These are phyloP conservation scores for Penstemon davidsonii DNA, from an alignment of 257 asterid species.

Conservation along the genomic window DNA sequence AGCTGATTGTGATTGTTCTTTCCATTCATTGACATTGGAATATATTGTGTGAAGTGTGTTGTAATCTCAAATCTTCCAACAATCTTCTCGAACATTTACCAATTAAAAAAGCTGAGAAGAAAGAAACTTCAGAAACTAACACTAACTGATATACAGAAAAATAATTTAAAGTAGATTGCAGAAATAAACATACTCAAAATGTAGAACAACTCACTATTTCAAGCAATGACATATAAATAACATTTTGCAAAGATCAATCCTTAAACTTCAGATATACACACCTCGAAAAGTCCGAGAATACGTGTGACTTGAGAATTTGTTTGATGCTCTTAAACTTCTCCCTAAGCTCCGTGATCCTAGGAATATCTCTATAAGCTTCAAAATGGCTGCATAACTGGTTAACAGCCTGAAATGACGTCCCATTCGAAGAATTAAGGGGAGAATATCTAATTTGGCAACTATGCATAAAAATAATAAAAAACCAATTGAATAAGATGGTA, in stretches of 20 bases:
- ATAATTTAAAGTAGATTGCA: constrained; percentile 2
- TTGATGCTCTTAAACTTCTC: constrained; percentile 93
- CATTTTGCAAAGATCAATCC: too few relatives aligned
- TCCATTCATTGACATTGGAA: too few relatives aligned
- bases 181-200: constrained; percentile 1
- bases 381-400: constrained; percentile 95
- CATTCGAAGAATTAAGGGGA: constrained; percentile 26
- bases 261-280: constrained; percentile 32
- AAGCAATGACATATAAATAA: constrained; percentile 5
- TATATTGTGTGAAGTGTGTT: too few relatives aligned
- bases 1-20: too few relatives aligned
- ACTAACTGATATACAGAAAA: too few relatives aligned
- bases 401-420: constrained; percentile 73
- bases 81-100: not conserved
- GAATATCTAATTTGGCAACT: too few relatives aligned
- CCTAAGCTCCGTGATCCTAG: constrained; percentile 88
- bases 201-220: constrained; percentile 1
- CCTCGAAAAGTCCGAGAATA: constrained; percentile 99
- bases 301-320: constrained; percentile 89
- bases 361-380: constrained; percentile 93
- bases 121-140: not conserved
- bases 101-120: not conserved
- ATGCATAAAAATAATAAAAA: too few relatives aligned
- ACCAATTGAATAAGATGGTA: too few relatives aligned
- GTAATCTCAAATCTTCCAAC: too few relatives aligned